Evolutionary conservation across 371 early-diverging fungal species (phyloP).

Genomic region (Batrachochytrium dendrobatidis): DNA sequence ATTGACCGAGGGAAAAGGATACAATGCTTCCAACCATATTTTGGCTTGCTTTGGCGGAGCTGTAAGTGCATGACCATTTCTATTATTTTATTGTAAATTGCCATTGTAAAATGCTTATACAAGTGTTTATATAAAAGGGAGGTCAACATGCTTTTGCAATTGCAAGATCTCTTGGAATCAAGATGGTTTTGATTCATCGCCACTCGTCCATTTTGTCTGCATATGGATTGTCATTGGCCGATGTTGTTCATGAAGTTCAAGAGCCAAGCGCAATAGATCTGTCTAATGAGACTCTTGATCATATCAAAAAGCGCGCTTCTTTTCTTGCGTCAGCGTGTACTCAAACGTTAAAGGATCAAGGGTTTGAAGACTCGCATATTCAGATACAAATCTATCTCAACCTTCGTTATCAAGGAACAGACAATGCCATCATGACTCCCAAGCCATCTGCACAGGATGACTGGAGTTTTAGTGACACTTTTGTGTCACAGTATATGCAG

Average conservation of each 20-base stretch:
- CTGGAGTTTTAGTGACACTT: slow-evolving; percentile 47
- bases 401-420: slow-evolving; percentile 89
- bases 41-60: slow-evolving; percentile 96
- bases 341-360: slow-evolving; percentile 49
- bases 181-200: slow-evolving; percentile 68
- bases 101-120: background rate
- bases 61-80: too few species aligned
- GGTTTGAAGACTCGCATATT: slow-evolving; percentile 55
- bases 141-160: slow-evolving; percentile 79
- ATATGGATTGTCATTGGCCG: slow-evolving; percentile 83
- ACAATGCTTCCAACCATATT: slow-evolving; percentile 75
- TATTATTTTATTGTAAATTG: background rate
- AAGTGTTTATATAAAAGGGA: slow-evolving; percentile 38
- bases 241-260: slow-evolving; percentile 87
- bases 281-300: slow-evolving; percentile 21
- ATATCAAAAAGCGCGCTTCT: slow-evolving; percentile 45
- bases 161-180: slow-evolving; percentile 80
- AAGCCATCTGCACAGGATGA: slow-evolving; percentile 43
- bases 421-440: slow-evolving; percentile 87
- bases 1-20: slow-evolving; percentile 89
- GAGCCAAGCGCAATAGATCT: slow-evolving; percentile 50
- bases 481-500: slow-evolving; percentile 62
- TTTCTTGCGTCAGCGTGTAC: slow-evolving; percentile 40
- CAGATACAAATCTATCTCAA: slow-evolving; percentile 67
- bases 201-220: slow-evolving; percentile 89